Conservation (phyloP, 2,329 filamentous ascomycete genomes). For the Claviceps lovelessii region DNA sequence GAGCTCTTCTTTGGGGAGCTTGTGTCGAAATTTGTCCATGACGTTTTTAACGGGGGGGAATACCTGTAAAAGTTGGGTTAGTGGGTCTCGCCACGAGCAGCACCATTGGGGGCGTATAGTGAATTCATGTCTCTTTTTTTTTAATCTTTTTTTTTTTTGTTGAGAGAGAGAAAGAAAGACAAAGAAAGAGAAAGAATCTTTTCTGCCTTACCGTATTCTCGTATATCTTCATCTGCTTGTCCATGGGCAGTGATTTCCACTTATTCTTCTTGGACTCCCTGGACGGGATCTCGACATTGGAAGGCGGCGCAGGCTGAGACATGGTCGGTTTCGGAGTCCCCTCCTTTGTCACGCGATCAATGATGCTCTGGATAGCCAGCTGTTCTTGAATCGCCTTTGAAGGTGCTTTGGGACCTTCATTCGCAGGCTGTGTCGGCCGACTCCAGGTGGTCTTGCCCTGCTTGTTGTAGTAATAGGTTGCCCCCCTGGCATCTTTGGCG, state of each 20-base stretch:
- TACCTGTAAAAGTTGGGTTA: constrained; percentile 35
- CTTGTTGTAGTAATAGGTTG: constrained; percentile 74
- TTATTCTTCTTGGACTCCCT: constrained; percentile 52
- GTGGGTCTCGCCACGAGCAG: neutral
- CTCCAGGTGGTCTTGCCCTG: constrained; percentile 70
- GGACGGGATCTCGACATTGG: constrained; percentile 29
- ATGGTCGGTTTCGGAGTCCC: constrained; percentile 34
- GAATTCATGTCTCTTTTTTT: too few relatives aligned
- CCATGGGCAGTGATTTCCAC: constrained; percentile 53
- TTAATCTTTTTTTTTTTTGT: neutral
- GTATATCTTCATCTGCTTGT: constrained; percentile 91
- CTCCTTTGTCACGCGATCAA: constrained; percentile 68
- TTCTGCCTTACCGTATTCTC: constrained; percentile 66
- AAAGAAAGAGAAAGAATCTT: too few relatives aligned
- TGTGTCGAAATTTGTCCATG: constrained; percentile 73
- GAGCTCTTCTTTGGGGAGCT: constrained; percentile 66
- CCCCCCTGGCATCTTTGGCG: constrained; percentile 54
- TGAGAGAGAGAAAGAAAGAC: too few relatives aligned
- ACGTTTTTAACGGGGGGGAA: constrained; percentile 76
- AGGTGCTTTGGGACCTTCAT: constrained; percentile 50
- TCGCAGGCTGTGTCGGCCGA: constrained; percentile 55
- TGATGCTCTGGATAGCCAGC: constrained; percentile 68
- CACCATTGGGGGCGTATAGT: too few relatives aligned
- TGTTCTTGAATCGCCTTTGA: constrained; percentile 49
- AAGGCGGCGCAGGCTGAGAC: constrained; percentile 51